These are phyloP conservation scores for Fusarium penzigii DNA, from an alignment of 2,329 filamentous ascomycete genomes.

Conservation along the genomic window DNA sequence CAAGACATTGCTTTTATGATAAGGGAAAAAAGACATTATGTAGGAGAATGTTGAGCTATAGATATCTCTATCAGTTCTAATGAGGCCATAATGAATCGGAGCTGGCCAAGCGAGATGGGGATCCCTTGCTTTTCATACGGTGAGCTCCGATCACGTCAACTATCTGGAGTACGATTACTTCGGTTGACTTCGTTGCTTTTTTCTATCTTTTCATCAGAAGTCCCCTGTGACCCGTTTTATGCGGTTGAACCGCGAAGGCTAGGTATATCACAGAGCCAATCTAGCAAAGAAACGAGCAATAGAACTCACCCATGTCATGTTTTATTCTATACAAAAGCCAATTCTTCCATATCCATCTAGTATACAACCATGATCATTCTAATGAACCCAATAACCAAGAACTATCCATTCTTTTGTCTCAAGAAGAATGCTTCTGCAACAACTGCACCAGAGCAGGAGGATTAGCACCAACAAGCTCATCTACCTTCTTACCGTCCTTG, in stretches of 20 bases:
- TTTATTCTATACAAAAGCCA: not conserved
- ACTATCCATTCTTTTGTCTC: not conserved
- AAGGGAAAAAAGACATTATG: not conserved
- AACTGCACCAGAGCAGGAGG: slow-evolving; percentile 42
- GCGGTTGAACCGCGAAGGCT: too few relatives aligned
- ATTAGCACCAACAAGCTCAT: slow-evolving; percentile 79
- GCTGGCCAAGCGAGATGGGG: not conserved
- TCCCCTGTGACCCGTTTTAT: too few relatives aligned
- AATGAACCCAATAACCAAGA: not conserved
- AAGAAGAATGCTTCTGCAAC: slow-evolving; percentile 15
- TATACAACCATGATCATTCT: slow-evolving; percentile 5
- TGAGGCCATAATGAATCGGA: not conserved
- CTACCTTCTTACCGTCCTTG: slow-evolving; percentile 73
- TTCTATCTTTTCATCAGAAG: too few relatives aligned
- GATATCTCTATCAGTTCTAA: not conserved
- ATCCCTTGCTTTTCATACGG: not conserved
- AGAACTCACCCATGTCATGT: not conserved
- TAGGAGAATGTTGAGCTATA: not conserved
- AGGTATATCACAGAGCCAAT: too few relatives aligned
- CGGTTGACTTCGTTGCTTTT: too few relatives aligned
- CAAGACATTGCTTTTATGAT: not conserved
- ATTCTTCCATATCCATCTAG: slow-evolving; percentile 2
- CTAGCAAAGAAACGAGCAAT: too few relatives aligned
- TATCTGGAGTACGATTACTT: too few relatives aligned
- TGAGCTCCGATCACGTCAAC: too few relatives aligned